Evolutionary conservation across 495 filamentous ascomycete genomes (phyloP).

Genomic region (Hypoxylon lienhwacheense): DNA sequence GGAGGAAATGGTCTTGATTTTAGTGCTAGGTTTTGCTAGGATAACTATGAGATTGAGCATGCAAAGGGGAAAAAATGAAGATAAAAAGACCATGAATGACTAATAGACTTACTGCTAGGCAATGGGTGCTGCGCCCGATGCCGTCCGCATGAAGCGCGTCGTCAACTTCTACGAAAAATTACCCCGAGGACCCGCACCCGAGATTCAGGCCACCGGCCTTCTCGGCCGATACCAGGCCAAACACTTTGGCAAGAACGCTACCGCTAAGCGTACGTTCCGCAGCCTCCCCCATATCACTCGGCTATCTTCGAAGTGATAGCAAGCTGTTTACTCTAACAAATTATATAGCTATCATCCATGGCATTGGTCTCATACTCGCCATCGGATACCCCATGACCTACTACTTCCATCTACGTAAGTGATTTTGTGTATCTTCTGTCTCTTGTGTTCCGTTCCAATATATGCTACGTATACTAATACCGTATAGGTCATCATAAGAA

Average conservation of each 20-base stretch:
- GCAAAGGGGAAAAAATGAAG: neutral
- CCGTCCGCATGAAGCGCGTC: slow-evolving; percentile 91
- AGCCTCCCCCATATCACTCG: neutral
- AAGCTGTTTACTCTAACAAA: slow-evolving; percentile 28
- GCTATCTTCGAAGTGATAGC: neutral
- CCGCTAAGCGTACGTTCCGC: slow-evolving; percentile 74
- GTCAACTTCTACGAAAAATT: slow-evolving; percentile 98
- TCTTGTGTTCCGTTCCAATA: neutral
- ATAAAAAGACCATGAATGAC: slow-evolving; percentile 20
- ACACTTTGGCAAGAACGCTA: slow-evolving; percentile 92
- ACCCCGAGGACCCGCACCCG: slow-evolving; percentile 83
- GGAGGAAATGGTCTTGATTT: neutral
- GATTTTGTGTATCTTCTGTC: slow-evolving; percentile 22
- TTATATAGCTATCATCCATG: slow-evolving; percentile 76
- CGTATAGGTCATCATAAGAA: slow-evolving; percentile 94
- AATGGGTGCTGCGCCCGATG: slow-evolving; percentile 90
- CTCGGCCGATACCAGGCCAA: slow-evolving; percentile 86
- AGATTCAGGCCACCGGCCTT: slow-evolving; percentile 74
- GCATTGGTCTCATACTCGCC: slow-evolving; percentile 70
- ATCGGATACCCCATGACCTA: slow-evolving; percentile 95
- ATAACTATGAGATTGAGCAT: neutral
- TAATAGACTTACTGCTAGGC: slow-evolving; percentile 59
- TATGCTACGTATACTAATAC: slow-evolving; percentile 32
- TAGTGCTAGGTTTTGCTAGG: neutral
- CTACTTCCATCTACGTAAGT: slow-evolving; percentile 98